A percentile compares a stretch with the other conserved stretches of the same genome.
Conservation (phyloP, 768 basidiomycete species). For the Dendrothele bispora region DNA sequence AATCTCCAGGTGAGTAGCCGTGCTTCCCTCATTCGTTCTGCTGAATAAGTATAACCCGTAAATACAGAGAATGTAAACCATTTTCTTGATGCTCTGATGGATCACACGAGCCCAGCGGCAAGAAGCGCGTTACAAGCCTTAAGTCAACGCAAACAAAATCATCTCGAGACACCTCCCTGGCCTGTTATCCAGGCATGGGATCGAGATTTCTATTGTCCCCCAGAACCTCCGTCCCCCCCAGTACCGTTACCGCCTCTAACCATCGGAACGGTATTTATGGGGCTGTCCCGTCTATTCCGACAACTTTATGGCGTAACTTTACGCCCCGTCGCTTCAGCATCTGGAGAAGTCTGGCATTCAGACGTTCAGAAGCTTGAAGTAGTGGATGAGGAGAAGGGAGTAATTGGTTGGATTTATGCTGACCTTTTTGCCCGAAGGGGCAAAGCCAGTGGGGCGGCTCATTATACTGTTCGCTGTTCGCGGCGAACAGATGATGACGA, state of each 20-base stretch:
- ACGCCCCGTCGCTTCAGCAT: constrained; percentile 62
- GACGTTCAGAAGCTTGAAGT: constrained; percentile 93
- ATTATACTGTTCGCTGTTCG: constrained; percentile 97
- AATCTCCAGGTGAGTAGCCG: constrained; percentile 69
- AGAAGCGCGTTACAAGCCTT: constrained; percentile 67
- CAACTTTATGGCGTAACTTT: constrained; percentile 85
- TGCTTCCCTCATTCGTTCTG: constrained; percentile 1
- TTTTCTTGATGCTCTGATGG: constrained; percentile 80
- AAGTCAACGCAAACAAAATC: constrained; percentile 71
- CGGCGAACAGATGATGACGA: constrained; percentile 92
- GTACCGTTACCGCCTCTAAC: constrained; percentile 75
- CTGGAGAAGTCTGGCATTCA: constrained; percentile 87
- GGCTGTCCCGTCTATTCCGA: constrained; percentile 85
- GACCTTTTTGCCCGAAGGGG: constrained; percentile 85
- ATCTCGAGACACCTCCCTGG: constrained; percentile 55
- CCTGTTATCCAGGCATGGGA: constrained; percentile 94
- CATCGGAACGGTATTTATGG: constrained; percentile 89
- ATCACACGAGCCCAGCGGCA: constrained; percentile 80
- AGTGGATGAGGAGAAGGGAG: constrained; percentile 81
- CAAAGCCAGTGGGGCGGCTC: constrained; percentile 90
- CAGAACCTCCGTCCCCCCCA: constrained; percentile 73
- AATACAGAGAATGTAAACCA: constrained; percentile 76
- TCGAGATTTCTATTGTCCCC: constrained; percentile 88
- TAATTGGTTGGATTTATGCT: constrained; percentile 93
- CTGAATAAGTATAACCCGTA: constrained; percentile 2